A percentile compares a stretch with the other conserved stretches of the same genome.
Conservation (phyloP, 2,329 filamentous ascomycete genomes). For the Colletotrichum musae region DNA sequence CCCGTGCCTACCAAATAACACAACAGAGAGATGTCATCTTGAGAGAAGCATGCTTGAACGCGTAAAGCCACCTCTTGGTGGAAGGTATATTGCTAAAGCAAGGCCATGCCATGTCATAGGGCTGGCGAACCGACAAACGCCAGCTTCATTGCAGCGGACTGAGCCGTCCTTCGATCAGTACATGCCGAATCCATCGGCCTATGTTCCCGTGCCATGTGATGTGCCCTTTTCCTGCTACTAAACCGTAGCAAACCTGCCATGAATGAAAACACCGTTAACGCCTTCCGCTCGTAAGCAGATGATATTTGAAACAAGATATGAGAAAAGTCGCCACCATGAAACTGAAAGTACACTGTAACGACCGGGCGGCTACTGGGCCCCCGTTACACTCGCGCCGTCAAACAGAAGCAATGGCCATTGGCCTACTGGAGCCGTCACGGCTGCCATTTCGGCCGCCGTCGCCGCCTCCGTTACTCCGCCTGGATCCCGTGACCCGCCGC, state of each 20-base stretch:
- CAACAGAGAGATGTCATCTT: no score
- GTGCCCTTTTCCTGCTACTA: slow-evolving; percentile 3
- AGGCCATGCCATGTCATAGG: not conserved
- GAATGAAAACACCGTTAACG: slow-evolving; percentile 12
- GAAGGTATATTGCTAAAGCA: slow-evolving; percentile 29
- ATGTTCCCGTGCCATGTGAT: not conserved
- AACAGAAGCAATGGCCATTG: slow-evolving; percentile 39
- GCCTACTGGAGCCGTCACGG: slow-evolving; percentile 25
- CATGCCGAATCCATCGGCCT: slow-evolving; percentile 10
- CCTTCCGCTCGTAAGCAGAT: slow-evolving; percentile 17
- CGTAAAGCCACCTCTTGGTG: not conserved
- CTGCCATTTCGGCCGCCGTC: slow-evolving; percentile 33
- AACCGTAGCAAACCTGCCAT: slow-evolving; percentile 2
- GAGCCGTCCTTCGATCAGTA: not conserved
- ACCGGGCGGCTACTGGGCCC: slow-evolving; percentile 17
- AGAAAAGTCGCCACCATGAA: not conserved
- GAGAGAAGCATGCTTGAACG: not conserved
- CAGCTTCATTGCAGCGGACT: slow-evolving; percentile 10
- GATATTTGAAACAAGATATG: not conserved
- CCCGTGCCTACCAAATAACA: no score
- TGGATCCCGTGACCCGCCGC: slow-evolving; percentile 45
- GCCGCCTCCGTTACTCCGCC: slow-evolving; percentile 35
- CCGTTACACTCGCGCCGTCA: slow-evolving; percentile 16
- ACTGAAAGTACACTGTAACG: no score
- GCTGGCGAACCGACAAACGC: slow-evolving; percentile 27